Conservation (phyloP, 768 basidiomycete species). For the Termitomyces sp. region DNA sequence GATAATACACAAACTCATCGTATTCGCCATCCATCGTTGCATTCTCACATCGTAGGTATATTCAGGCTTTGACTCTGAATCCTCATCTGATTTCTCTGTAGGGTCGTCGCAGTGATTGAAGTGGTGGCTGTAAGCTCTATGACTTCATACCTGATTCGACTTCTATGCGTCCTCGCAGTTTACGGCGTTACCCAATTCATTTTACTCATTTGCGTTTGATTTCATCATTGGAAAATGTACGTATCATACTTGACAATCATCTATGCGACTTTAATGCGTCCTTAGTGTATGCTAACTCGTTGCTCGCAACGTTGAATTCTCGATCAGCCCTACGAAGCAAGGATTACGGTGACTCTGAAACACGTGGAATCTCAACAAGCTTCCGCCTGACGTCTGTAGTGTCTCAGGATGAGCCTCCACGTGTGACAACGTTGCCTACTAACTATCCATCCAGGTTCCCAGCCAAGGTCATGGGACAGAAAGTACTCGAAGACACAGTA, state of each 20-base stretch:
- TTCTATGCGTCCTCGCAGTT: constrained; percentile 23
- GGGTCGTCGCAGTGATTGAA: constrained; percentile 33
- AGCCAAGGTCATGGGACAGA: constrained; percentile 8
- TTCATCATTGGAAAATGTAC: constrained; percentile 47
- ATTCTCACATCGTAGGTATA: constrained; percentile 43
- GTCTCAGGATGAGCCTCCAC: constrained; percentile 17
- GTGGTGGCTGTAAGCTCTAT: constrained; percentile 25
- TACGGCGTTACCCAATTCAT: constrained; percentile 31
- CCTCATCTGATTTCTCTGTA: constrained; percentile 12
- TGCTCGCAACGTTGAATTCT: constrained; percentile 40
- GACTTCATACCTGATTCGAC: not conserved
- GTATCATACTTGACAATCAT: not conserved
- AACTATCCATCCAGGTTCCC: not conserved
- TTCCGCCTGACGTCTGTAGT: constrained; percentile 25
- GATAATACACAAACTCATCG: constrained; percentile 38
- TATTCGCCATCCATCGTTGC: constrained; percentile 46
- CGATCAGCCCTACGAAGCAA: constrained; percentile 26
- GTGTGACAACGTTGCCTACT: not conserved
- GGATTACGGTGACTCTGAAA: constrained; percentile 12
- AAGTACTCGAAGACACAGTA: constrained; percentile 3
- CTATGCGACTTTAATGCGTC: not conserved
- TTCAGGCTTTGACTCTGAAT: not conserved
- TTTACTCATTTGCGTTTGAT: constrained; percentile 44
- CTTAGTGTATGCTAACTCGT: constrained; percentile 41
- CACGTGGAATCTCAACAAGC: constrained; percentile 27